Evolutionary conservation across 2,329 filamentous ascomycete species (phyloP).

Genomic region (Blastomyces percursus): DNA sequence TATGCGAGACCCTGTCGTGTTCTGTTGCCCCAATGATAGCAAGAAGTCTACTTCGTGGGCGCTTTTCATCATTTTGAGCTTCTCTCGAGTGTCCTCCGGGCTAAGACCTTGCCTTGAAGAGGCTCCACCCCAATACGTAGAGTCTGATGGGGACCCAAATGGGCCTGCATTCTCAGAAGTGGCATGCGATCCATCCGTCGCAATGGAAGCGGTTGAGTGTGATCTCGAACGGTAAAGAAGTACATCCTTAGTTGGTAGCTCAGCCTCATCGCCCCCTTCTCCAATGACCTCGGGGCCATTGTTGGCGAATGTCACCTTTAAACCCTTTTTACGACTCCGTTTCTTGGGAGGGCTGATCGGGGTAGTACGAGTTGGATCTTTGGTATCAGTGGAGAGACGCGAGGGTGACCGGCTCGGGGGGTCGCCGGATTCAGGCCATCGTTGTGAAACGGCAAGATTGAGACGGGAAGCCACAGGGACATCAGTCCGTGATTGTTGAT

Average conservation of each 20-base stretch:
- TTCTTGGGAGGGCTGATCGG: constrained; percentile 22
- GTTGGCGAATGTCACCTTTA: constrained; percentile 64
- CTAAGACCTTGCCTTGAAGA: constrained; percentile 1
- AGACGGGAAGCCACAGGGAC: constrained; percentile 20
- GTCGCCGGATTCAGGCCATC: constrained; percentile 25
- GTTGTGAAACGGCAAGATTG: constrained; percentile 25
- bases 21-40: constrained; percentile 21
- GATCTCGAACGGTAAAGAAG: constrained; percentile 12
- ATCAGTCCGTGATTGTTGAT: constrained; percentile 15
- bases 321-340: constrained; percentile 48
- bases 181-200: constrained; percentile 6
- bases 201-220: constrained; percentile 11
- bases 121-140: background rate
- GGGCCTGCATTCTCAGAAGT: background rate
- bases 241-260: constrained; percentile 60
- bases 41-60: constrained; percentile 30
- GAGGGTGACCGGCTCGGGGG: constrained; percentile 13
- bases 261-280: constrained; percentile 79
- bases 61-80: constrained; percentile 24
- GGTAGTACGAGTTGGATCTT: constrained; percentile 11
- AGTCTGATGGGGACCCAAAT: background rate
- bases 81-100: constrained; percentile 17
- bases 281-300: constrained; percentile 71
- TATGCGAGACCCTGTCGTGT: constrained; percentile 25
- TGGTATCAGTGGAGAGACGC: constrained; percentile 13